Evolutionary conservation across 768 basidiomycete genomes (phyloP).

Genomic region (Suillus placidus): DNA sequence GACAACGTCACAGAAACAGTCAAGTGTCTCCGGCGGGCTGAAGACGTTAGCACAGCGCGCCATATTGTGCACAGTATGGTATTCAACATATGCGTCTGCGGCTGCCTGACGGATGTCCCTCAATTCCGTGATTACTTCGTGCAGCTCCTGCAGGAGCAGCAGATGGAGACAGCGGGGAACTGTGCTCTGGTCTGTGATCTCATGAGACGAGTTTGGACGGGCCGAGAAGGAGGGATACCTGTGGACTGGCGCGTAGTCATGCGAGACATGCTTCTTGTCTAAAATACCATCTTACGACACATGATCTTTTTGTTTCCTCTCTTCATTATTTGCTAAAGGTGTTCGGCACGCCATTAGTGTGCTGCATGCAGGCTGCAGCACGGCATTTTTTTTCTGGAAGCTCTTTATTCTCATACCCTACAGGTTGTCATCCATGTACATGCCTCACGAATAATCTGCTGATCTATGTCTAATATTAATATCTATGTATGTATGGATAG

Average conservation of each 20-base stretch:
- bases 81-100: conserved; percentile 75
- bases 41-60: conserved; percentile 41
- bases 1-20: conserved; percentile 57
- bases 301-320: neutral
- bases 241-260: conserved; percentile 69
- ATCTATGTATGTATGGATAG: neutral
- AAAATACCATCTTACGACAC: conserved; percentile 3
- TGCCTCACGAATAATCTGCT: neutral
- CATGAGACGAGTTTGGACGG: conserved; percentile 61
- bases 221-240: conserved; percentile 37
- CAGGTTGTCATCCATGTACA: neutral
- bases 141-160: conserved; percentile 51
- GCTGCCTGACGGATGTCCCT: conserved; percentile 61
- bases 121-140: conserved; percentile 46
- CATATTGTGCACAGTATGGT: conserved; percentile 77
- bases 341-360: neutral
- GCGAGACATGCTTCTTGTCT: conserved; percentile 64
- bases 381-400: neutral
- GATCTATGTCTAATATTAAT: neutral
- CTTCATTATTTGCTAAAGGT: conserved; percentile 1
- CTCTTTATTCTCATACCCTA: neutral
- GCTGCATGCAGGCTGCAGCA: neutral
- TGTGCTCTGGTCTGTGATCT: conserved; percentile 54
- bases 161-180: conserved; percentile 63
- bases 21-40: conserved; percentile 43